Conservation (phyloP, 805 yeast genomes). For the Candida caryicola region DNA sequence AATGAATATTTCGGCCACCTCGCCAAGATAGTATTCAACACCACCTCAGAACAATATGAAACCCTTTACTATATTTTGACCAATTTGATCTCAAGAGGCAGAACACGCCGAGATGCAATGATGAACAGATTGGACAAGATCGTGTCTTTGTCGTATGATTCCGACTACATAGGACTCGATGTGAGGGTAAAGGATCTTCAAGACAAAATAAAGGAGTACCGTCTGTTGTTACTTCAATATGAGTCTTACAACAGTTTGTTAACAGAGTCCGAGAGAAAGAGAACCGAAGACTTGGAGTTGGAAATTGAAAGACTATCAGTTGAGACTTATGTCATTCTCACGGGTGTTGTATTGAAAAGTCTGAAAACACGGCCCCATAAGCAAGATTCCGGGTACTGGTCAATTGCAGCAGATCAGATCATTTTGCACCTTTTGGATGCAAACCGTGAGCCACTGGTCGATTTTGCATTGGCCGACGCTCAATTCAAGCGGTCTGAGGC, state of each 20-base stretch:
- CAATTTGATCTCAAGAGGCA: constrained; percentile 32
- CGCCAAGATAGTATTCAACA: constrained; percentile 36
- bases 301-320: constrained; percentile 33
- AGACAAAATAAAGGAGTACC: constrained; percentile 24
- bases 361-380: constrained; percentile 18
- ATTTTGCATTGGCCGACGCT: constrained; percentile 61
- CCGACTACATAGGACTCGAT: constrained; percentile 37
- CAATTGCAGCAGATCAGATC: constrained; percentile 56
- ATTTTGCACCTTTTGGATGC: constrained; percentile 67
- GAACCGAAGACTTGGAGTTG: constrained; percentile 23
- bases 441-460: constrained; percentile 61
- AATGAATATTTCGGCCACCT: constrained; percentile 33
- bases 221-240: constrained; percentile 38
- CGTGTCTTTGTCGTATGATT: constrained; percentile 32
- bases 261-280: constrained; percentile 17
- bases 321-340: constrained; percentile 35
- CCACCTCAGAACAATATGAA: constrained; percentile 38
- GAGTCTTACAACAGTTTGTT: constrained; percentile 30
- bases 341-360: constrained; percentile 24
- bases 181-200: constrained; percentile 30
- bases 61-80: constrained; percentile 33
- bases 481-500: constrained; percentile 60
- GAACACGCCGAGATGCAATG: constrained; percentile 23
- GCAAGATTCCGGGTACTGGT: constrained; percentile 23
- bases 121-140: constrained; percentile 42